phyloP scores from a whole-genome alignment of 768 basidiomycete genomes.

The Lepiota brunneoincarnata region DNA sequence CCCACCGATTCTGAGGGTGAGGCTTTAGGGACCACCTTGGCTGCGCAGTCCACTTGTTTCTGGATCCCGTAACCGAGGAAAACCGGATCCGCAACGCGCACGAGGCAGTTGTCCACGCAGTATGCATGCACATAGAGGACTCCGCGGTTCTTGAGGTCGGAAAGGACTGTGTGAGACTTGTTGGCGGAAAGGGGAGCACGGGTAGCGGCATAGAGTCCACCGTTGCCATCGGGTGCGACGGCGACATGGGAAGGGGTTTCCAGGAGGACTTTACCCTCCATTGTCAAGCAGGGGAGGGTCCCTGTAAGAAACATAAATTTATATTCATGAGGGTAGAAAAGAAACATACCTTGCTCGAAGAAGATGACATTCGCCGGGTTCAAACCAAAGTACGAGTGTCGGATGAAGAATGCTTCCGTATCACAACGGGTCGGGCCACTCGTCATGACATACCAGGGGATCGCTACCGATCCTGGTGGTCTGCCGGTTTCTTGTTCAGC shows the following conservation, averaged over 20 bases:
- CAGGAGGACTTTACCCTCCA: conserved; percentile 92
- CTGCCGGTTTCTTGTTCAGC: conserved; percentile 58
- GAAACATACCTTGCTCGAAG: conserved; percentile 86
- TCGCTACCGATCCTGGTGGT: conserved; percentile 57
- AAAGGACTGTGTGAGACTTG: conserved; percentile 70
- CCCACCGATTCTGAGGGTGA: conserved; percentile 90
- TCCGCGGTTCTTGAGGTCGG: conserved; percentile 73
- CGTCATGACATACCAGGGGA: conserved; percentile 99
- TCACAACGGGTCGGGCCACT: conserved; percentile 90
- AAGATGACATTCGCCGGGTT: conserved; percentile 77
- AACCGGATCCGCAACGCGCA: conserved; percentile 93
- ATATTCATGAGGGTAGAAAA: conserved; percentile 8
- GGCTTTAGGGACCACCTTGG: conserved; percentile 93
- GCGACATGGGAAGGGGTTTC: conserved; percentile 76
- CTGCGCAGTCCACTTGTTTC: conserved; percentile 87
- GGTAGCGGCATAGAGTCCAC: conserved; percentile 93
- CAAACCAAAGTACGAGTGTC: conserved; percentile 81
- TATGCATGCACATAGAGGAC: conserved; percentile 92
- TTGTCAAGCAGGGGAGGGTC: conserved; percentile 90
- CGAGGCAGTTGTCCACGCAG: conserved; percentile 98
- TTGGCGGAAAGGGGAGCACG: conserved; percentile 67
- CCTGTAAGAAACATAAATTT: conserved; percentile 45
- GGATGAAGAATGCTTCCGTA: conserved; percentile 82
- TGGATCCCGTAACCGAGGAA: conserved; percentile 94
- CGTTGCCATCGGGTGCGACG: conserved; percentile 98